Evolutionary conservation across 2,329 filamentous ascomycete species (phyloP).

Genomic region (Sarocladium oryzae): DNA sequence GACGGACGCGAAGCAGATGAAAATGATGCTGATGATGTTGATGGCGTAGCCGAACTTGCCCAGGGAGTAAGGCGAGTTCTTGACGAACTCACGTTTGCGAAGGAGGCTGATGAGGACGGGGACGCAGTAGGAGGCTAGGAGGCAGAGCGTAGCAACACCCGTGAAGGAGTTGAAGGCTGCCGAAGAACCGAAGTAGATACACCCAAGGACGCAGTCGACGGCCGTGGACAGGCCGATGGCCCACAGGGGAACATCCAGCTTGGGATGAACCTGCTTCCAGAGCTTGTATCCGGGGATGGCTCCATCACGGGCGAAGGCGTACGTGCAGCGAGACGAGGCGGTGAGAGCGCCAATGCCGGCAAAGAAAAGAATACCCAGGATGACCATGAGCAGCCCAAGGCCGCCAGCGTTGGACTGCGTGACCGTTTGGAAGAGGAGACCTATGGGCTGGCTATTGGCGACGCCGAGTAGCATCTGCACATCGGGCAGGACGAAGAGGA

Average conservation of each 20-base stretch:
- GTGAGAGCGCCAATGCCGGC: conserved; percentile 71
- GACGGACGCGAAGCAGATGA: conserved; percentile 65
- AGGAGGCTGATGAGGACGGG: conserved; percentile 67
- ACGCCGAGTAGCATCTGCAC: conserved; percentile 56
- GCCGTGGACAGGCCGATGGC: conserved; percentile 61
- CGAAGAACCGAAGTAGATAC: conserved; percentile 72
- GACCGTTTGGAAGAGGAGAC: conserved; percentile 65
- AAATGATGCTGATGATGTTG: conserved; percentile 59
- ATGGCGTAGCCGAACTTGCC: conserved; percentile 62
- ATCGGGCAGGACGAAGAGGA: conserved; percentile 69
- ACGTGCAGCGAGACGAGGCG: conserved; percentile 66
- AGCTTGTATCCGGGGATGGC: conserved; percentile 63
- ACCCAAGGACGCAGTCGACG: conserved; percentile 63
- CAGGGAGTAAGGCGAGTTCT: conserved; percentile 59
- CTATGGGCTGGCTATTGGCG: conserved; percentile 68
- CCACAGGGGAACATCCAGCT: conserved; percentile 62
- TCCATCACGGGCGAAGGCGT: conserved; percentile 68
- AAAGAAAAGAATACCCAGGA: conserved; percentile 70
- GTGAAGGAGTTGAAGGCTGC: conserved; percentile 76
- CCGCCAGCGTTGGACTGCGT: conserved; percentile 67
- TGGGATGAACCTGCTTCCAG: conserved; percentile 59
- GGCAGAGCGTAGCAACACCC: conserved; percentile 71
- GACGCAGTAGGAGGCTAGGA: conserved; percentile 67
- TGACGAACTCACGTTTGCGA: conserved; percentile 57
- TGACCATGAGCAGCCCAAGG: conserved; percentile 69